Percentiles rank a stretch among this genome's conserved stretches.
Conservation (phyloP, 2,329 filamentous ascomycete species). For the Lecanosticta acicola region DNA sequence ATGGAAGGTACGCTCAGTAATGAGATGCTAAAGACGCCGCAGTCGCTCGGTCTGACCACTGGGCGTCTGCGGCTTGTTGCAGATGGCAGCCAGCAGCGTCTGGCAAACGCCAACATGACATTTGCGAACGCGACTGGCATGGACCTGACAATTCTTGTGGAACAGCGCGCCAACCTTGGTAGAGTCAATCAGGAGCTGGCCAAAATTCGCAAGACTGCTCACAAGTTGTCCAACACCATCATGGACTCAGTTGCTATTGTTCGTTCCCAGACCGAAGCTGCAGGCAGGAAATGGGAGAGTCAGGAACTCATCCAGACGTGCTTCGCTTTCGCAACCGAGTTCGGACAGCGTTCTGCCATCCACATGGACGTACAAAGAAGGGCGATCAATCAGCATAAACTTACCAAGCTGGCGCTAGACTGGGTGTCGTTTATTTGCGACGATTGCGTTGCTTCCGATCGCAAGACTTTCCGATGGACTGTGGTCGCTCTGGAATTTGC, state of each 20-base stretch:
- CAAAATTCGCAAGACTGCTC: constrained; percentile 91
- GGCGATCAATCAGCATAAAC: constrained; percentile 94
- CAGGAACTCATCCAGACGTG: constrained; percentile 96
- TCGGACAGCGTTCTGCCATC: constrained; percentile 86
- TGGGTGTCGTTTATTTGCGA: constrained; percentile 99
- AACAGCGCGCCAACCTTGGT: constrained; percentile 86
- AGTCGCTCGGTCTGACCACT: constrained; percentile 68
- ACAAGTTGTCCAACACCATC: constrained; percentile 94
- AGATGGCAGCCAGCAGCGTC: constrained; percentile 71
- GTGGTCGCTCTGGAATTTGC: constrained; percentile 92
- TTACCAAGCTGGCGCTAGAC: constrained; percentile 87
- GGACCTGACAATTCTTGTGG: constrained; percentile 81
- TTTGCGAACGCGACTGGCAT: constrained; percentile 79
- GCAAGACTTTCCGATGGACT: constrained; percentile 96
- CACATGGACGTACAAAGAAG: constrained; percentile 95
- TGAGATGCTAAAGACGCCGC: constrained; percentile 65
- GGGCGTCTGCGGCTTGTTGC: constrained; percentile 85
- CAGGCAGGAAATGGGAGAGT: constrained; percentile 62
- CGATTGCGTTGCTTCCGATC: constrained; percentile 87
- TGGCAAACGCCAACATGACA: constrained; percentile 70
- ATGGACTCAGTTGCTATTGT: constrained; percentile 98
- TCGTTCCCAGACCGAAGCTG: constrained; percentile 65
- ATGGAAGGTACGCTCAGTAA: constrained; percentile 51
- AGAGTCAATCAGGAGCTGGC: constrained; percentile 87
- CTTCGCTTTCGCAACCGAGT: constrained; percentile 98